Evolutionary conservation across 345 rosid genomes (phyloP).

Genomic region (Eucalyptus globulus): DNA sequence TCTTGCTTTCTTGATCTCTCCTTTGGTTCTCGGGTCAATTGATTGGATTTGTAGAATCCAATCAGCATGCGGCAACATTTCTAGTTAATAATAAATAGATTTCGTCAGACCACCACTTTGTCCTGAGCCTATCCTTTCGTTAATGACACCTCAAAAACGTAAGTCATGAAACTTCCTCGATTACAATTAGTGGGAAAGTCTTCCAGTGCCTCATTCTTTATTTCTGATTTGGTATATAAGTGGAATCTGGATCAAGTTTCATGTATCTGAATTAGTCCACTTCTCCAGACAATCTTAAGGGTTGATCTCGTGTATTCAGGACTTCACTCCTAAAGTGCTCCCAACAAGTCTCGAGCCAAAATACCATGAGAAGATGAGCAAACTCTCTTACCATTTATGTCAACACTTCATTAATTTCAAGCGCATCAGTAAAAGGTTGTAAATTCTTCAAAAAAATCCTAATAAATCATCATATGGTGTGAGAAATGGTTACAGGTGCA

Average conservation of each 20-base stretch:
- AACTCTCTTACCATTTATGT: background rate
- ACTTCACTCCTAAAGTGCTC: background rate
- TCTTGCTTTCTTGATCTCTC: background rate
- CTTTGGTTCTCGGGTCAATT: background rate
- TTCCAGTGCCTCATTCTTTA: background rate
- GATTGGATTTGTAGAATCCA: background rate
- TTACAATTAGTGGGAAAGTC: background rate
- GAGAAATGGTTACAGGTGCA: background rate
- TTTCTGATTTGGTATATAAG: background rate
- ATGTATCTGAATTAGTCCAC: background rate
- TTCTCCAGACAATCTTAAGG: background rate
- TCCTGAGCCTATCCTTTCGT: background rate
- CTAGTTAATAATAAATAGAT: background rate
- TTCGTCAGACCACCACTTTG: background rate
- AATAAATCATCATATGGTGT: background rate
- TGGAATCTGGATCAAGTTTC: background rate
- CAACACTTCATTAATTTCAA: background rate
- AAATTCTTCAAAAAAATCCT: background rate
- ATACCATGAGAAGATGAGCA: background rate
- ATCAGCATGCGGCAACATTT: background rate
- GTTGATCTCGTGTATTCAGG: background rate
- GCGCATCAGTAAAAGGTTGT: background rate
- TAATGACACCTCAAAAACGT: background rate
- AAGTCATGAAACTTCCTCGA: background rate
- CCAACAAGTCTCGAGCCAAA: background rate